Conservation (phyloP, 2,329 filamentous ascomycete genomes). For the Cercospora sojina region DNA sequence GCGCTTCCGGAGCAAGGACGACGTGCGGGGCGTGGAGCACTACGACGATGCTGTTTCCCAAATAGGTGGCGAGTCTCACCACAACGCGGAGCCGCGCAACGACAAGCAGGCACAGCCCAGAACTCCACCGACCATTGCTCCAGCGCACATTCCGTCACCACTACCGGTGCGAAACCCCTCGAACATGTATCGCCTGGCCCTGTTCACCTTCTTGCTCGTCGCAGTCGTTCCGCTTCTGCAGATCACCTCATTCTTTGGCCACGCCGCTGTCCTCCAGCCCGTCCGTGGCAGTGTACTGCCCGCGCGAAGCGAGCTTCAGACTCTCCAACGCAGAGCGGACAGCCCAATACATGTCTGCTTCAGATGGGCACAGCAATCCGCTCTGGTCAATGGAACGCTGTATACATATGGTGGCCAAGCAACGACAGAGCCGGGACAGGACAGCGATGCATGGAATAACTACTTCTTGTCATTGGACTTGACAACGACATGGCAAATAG, state of each 20-base stretch:
- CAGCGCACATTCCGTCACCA: conserved; percentile 23
- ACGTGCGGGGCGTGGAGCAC: conserved; percentile 31
- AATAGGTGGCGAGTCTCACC: conserved; percentile 16
- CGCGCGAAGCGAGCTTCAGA: conserved; percentile 17
- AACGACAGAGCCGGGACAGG: conserved; percentile 58
- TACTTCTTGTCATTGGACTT: conserved; percentile 71
- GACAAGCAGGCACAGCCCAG: not conserved
- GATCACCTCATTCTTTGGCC: conserved; percentile 26
- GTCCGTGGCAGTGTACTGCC: conserved; percentile 36
- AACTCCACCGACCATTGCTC: not conserved
- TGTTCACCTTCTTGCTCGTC: conserved; percentile 30
- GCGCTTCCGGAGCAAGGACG: conserved; percentile 33
- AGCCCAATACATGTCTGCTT: conserved; percentile 60
- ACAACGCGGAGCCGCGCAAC: conserved; percentile 3
- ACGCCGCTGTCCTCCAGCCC: conserved; percentile 30
- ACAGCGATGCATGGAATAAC: conserved; percentile 69
- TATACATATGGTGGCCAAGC: conserved; percentile 74
- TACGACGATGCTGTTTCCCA: conserved; percentile 24
- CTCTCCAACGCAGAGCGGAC: conserved; percentile 27
- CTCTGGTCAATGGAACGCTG: conserved; percentile 70
- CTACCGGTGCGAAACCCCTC: conserved; percentile 24
- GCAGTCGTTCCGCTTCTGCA: conserved; percentile 34
- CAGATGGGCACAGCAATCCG: conserved; percentile 65
- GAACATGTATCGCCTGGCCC: conserved; percentile 32
- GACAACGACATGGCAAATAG: conserved; percentile 68